These are phyloP conservation scores for Tremella yokohamensis DNA, from an alignment of 768 basidiomycete species.

Conservation along the genomic window DNA sequence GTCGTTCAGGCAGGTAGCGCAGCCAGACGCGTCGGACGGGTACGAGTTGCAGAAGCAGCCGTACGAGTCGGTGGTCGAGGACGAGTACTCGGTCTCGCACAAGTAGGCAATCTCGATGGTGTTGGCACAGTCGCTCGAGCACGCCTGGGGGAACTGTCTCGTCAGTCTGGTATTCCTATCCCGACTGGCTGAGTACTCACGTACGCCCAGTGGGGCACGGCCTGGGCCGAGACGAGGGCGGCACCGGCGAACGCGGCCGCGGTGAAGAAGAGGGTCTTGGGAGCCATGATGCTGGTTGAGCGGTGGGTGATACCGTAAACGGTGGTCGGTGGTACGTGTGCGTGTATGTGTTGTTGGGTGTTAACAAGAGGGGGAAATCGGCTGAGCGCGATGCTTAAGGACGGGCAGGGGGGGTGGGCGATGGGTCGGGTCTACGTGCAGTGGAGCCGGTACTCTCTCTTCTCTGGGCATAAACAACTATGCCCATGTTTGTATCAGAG, in stretches of 20 bases:
- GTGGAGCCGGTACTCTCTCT: slow-evolving; percentile 1
- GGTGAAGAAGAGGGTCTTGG: slow-evolving; percentile 27
- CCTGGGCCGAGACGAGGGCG: slow-evolving; percentile 32
- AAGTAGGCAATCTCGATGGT: slow-evolving; percentile 39
- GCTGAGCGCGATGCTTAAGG: neutral
- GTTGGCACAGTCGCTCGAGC: slow-evolving; percentile 33
- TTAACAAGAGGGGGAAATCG: slow-evolving; percentile 5
- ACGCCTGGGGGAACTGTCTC: slow-evolving; percentile 42
- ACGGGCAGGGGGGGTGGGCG: neutral
- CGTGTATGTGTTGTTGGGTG: neutral
- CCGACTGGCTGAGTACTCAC: slow-evolving; percentile 27
- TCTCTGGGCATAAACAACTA: neutral
- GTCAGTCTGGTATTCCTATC: slow-evolving; percentile 2
- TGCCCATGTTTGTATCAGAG: neutral
- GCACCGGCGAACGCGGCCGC: slow-evolving; percentile 33
- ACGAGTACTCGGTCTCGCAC: slow-evolving; percentile 32
- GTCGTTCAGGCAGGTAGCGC: slow-evolving; percentile 42
- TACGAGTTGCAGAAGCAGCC: slow-evolving; percentile 48
- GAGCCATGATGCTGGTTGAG: slow-evolving; percentile 20
- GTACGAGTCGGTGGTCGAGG: slow-evolving; percentile 31
- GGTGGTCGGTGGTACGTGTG: neutral
- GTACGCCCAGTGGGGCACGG: slow-evolving; percentile 39
- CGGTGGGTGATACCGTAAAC: neutral
- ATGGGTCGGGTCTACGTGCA: neutral
- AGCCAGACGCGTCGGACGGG: slow-evolving; percentile 42